Conservation (phyloP, 352 stramenopile species). For the Globisporangium orthogonon region DNA sequence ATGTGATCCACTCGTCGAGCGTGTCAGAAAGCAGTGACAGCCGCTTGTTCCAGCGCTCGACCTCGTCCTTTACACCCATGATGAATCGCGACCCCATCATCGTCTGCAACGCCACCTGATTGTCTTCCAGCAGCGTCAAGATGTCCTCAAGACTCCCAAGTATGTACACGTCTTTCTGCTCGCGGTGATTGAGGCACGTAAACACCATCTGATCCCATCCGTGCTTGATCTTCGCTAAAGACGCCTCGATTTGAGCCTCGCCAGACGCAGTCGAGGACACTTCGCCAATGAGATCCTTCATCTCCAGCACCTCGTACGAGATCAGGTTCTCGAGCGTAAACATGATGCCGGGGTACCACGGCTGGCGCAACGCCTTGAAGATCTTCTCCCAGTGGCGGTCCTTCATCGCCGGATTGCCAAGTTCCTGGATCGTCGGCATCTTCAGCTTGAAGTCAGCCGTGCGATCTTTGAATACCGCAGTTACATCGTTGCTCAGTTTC, state of each 20-base stretch:
- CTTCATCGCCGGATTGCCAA: constrained; percentile 90
- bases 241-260: constrained; percentile 89
- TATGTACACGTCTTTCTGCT: constrained; percentile 87
- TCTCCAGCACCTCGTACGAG: constrained; percentile 79
- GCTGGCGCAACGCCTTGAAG: constrained; percentile 84
- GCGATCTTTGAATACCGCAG: constrained; percentile 79
- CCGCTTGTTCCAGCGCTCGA: constrained; percentile 88
- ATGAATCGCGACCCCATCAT: constrained; percentile 93
- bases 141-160: constrained; percentile 89
- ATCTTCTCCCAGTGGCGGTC: constrained; percentile 94
- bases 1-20: constrained; percentile 81
- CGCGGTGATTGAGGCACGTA: constrained; percentile 73
- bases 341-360: constrained; percentile 84
- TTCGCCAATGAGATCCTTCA: constrained; percentile 85
- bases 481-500: constrained; percentile 89
- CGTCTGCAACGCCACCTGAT: constrained; percentile 88
- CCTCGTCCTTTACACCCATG: constrained; percentile 87
- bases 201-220: constrained; percentile 88
- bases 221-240: constrained; percentile 83
- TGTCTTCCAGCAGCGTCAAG: constrained; percentile 86
- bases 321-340: constrained; percentile 90
- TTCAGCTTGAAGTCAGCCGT: constrained; percentile 89
- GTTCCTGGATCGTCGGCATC: constrained; percentile 88
- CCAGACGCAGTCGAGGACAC: constrained; percentile 82
- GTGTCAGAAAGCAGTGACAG: constrained; percentile 79